Base-by-base conservation (phyloP, 352 stramenopile genomes). In the Aphanomyces cochlioides region DNA sequence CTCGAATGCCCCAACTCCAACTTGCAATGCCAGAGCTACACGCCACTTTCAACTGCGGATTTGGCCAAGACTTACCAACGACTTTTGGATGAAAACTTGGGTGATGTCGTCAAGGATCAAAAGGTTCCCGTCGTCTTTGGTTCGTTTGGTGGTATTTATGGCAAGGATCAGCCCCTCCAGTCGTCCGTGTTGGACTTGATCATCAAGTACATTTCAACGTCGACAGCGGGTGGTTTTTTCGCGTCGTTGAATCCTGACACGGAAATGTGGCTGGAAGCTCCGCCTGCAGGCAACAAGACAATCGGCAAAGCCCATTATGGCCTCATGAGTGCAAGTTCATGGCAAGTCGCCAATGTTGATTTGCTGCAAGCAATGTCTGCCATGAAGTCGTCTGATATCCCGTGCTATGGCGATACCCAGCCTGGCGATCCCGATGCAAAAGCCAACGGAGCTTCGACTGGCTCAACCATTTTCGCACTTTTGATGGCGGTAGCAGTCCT, bases 191-290 rank as follows among this genome's bases (percentile, higher is more conserved):
- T 67, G 7, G 60, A 67, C 37, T 13, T 28, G 7, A 13, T 67
- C 4, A 19, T 67, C n/a, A 19, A 67, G 34, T 67, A 57, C 37
- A 58, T 67, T 19, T 15, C 21, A 7, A 8, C 45, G 2, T 56
- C 50, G 28, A 67, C 60, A 10, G 47, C 28, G n/a, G 60, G 60
- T 15, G 60, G 60, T 7, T 56, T 67, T 15, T 67, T 56, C 34
- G 21, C 21, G 38, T 67, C 4, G 17, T 79, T 90, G 57, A 67
- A 86, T 13, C 78, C 96, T 67, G 74, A 86, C 7, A 82, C 92
- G 15, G 78, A 96, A 28, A 79, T 98, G 10, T 92, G 98, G 8
- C 98, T 98, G 40, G 95, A 98, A 73, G 95, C 94, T n/a, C 93
- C 83, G 8, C 74, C 88, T 63, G 60, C 98, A 28, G 92, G 94